phyloP scores from a whole-genome alignment of 306 rosid genomes.

The Abrus precatorius region DNA sequence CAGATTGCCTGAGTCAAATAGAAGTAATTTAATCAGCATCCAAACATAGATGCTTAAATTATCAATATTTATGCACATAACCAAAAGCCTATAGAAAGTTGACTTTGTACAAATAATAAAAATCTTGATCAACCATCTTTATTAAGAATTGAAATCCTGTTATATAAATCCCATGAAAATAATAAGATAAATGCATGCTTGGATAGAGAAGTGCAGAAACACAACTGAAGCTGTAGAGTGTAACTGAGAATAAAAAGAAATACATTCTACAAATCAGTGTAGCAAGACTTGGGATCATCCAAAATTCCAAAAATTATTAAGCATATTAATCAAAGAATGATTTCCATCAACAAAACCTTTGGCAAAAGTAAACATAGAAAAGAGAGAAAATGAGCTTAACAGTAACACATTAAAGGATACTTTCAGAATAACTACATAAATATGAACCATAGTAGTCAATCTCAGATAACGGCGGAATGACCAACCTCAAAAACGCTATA shows the following conservation, averaged over 20 bases:
- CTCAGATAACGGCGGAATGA: too few relatives aligned
- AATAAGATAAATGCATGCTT: slow-evolving; percentile 5
- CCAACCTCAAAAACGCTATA: too few relatives aligned
- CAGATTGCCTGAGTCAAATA: slow-evolving; percentile 72
- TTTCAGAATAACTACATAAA: background rate
- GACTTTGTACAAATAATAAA: background rate
- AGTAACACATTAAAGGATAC: background rate
- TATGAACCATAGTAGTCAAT: background rate
- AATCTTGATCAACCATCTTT: background rate
- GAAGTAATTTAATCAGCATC: slow-evolving; percentile 32
- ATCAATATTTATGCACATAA: background rate
- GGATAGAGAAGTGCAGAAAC: background rate
- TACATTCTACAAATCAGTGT: background rate
- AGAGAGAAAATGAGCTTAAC: slow-evolving; percentile 33
- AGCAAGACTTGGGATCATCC: slow-evolving; percentile 2
- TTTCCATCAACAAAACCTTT: background rate
- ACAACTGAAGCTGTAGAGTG: background rate
- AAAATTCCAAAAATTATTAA: slow-evolving; percentile 16
- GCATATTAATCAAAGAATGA: slow-evolving; percentile 28
- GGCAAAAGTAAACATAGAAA: background rate
- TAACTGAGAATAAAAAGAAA: background rate
- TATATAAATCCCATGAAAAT: background rate
- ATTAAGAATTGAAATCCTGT: background rate
- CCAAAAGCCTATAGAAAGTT: slow-evolving; percentile 18
- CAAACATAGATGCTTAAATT: background rate